Conservation (phyloP, 805 yeast species). For the Hanseniaspora mollemarum region DNA sequence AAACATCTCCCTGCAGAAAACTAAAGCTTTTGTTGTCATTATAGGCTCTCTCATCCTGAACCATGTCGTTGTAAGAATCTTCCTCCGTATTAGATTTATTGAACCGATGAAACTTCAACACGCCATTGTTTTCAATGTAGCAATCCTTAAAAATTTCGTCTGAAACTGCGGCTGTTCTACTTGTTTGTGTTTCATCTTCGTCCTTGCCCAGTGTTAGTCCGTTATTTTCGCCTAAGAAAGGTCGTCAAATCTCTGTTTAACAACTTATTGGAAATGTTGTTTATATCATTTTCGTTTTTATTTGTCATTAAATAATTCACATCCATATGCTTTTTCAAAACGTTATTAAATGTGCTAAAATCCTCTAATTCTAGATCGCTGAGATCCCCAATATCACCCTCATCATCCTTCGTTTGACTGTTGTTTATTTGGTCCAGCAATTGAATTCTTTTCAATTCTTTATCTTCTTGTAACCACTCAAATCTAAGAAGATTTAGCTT, state of each 20-base stretch:
- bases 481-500: neutral
- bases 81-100: neutral
- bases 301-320: conserved; percentile 13
- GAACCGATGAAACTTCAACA: conserved; percentile 5
- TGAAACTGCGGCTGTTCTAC: neutral
- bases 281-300: conserved; percentile 15
- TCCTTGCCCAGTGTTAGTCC: neutral
- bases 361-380: neutral
- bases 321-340: conserved; percentile 11
- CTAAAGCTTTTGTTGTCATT: no score
- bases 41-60: neutral
- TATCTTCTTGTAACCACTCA: neutral
- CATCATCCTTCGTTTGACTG: neutral
- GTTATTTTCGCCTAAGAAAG: conserved; percentile 14
- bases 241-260: conserved; percentile 6
- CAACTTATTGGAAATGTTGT: conserved; percentile 4
- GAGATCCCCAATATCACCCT: neutral
- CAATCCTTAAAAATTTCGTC: conserved; percentile 5
- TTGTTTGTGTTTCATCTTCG: neutral
- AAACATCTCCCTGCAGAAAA: no score
- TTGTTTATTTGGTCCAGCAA: neutral
- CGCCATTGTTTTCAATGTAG: conserved; percentile 11
- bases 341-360: neutral
- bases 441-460: neutral
- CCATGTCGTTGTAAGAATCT: neutral